Base-by-base conservation (phyloP, 1,284 basidiomycete species). In the Tremellales sp. region DNA sequence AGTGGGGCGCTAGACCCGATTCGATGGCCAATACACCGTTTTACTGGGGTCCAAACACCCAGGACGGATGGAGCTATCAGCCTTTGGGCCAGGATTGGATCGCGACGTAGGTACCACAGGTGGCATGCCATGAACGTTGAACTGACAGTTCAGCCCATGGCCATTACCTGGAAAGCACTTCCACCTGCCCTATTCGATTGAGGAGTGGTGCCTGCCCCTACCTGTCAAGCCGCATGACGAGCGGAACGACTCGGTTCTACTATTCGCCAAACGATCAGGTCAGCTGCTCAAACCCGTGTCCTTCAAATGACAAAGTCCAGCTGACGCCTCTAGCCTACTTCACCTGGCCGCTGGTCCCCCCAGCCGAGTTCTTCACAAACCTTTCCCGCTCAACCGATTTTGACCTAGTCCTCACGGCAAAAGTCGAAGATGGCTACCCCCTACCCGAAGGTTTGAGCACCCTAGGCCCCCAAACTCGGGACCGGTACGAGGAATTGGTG, bases 41-140 rank as follows among this genome's bases (percentile, higher is more conserved):
- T 13, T 65, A 56, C 43, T 70, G 61, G 64, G 60, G 54, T n/a
- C 47, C 58, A 26, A 59, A 50, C 3, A 51, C 56, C 13, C 43
- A 61, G 19, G 62, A 58, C 1, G 65, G 64, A 2, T 74, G 68
- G 62, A 56, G 56, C 13, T 70, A 56, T 50, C 68, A 73, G 33
- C 59, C 67, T 5, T 54, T 73, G 5, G 72, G 71, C 11, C 58
- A 61, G 31, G 52, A 63, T 40, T 73, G 70, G 70, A 62, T 63
- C 23, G 51, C 68, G 3, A 62, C 60, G 63, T 68, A 51, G 47
- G 60, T 58, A n/a, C n/a, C 21, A 13, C 19, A 12, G 13, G 8
- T 23, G 22, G 22, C 21, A 10, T 40, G 19, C 24, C 17, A 25
- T 37, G 17, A 3, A 23, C 27, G 13, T 36, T 27, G 6, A 41